Evolutionary conservation across 2,329 filamentous ascomycete species (phyloP).

Genomic region (Pseudopithomyces chartarum): DNA sequence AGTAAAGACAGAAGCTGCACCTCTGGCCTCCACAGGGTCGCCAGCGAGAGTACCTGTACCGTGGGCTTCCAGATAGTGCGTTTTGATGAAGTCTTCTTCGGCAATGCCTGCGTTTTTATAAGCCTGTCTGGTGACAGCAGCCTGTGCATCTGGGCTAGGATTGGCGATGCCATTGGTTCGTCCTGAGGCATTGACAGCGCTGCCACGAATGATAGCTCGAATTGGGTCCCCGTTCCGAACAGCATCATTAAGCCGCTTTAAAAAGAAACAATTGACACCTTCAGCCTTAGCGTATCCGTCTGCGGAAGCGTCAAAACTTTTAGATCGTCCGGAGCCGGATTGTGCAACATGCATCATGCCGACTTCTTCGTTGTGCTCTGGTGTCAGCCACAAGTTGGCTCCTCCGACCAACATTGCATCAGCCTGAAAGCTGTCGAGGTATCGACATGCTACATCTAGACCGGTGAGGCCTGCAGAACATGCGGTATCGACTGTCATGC

Average conservation of each 20-base stretch:
- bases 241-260: slow-evolving; percentile 14
- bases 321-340: too few species aligned
- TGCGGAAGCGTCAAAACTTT: slow-evolving; percentile 29
- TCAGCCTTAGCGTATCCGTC: slow-evolving; percentile 31
- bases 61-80: slow-evolving; percentile 28
- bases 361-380: too few species aligned
- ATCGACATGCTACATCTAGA: too few species aligned
- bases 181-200: slow-evolving; percentile 15
- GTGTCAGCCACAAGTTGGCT: too few species aligned
- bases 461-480: too few species aligned
- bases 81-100: not conserved
- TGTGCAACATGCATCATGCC: too few species aligned
- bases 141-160: not conserved
- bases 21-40: slow-evolving; percentile 22
- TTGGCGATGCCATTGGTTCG: not conserved
- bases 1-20: slow-evolving; percentile 6
- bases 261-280: slow-evolving; percentile 22
- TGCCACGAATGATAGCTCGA: slow-evolving; percentile 20
- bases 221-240: slow-evolving; percentile 16
- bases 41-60: slow-evolving; percentile 60
- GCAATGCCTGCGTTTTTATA: not conserved
- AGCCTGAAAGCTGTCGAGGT: too few species aligned
- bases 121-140: not conserved
- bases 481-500: too few species aligned
- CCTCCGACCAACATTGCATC: too few species aligned